phyloP scores from a whole-genome alignment of 176 grass and related monocot species.

The Juncus effusus region DNA sequence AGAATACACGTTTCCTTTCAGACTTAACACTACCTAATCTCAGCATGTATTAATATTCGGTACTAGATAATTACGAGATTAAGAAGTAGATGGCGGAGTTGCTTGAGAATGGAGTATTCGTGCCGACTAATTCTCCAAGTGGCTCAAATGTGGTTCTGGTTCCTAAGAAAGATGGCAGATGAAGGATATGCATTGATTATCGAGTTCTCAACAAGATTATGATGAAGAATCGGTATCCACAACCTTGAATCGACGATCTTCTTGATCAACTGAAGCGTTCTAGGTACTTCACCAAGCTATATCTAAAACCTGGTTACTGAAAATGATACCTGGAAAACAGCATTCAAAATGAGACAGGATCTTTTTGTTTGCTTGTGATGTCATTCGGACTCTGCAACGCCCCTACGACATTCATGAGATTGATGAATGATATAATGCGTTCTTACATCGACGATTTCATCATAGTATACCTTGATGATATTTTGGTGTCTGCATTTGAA shows the following conservation, averaged over 20 bases:
- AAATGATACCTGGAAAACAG: conserved; percentile 14
- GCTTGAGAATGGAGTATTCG: conserved; percentile 19
- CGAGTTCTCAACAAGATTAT: conserved; percentile 10
- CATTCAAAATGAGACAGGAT: conserved; percentile 23
- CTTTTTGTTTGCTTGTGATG: conserved; percentile 25
- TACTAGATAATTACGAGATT: conserved; percentile 22
- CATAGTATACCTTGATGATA: conserved; percentile 20
- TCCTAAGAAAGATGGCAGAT: conserved; percentile 22
- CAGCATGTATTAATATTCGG: conserved; percentile 14
- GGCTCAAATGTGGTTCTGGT: conserved; percentile 5
- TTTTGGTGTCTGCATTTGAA: conserved; percentile 12
- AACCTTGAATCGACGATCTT: conserved; percentile 13
- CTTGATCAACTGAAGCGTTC: conserved; percentile 8
- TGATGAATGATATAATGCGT: conserved; percentile 7
- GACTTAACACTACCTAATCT: conserved; percentile 16
- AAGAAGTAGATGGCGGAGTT: neutral
- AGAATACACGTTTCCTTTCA: no score
- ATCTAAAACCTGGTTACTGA: conserved; percentile 16
- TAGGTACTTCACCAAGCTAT: neutral
- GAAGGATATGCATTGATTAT: conserved; percentile 16
- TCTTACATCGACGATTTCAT: conserved; percentile 12
- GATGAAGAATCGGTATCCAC: conserved; percentile 3
- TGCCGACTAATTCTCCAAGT: conserved; percentile 2
- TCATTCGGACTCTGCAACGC: conserved; percentile 7
- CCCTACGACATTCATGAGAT: conserved; percentile 12